phyloP scores from a whole-genome alignment of 2,329 filamentous ascomycete genomes.

The Pseudocercospora pini-densiflorae region DNA sequence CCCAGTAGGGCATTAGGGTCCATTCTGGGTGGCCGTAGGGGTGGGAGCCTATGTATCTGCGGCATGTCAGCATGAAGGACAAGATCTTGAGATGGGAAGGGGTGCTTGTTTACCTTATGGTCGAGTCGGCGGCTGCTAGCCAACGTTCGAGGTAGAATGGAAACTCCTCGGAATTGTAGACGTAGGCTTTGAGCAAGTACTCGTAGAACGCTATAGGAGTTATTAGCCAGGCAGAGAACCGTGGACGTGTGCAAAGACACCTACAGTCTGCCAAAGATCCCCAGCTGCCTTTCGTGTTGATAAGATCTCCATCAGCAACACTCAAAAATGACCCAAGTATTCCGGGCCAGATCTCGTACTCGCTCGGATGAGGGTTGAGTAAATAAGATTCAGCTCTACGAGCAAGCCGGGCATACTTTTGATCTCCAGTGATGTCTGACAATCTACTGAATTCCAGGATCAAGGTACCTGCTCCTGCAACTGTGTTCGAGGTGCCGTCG shows the following conservation, averaged over 20 bases:
- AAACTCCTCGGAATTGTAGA: slow-evolving; percentile 38
- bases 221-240: too few relatives aligned
- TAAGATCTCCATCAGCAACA: slow-evolving; percentile 33
- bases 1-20: slow-evolving; percentile 37
- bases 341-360: slow-evolving; percentile 36
- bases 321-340: slow-evolving; percentile 37
- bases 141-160: slow-evolving; percentile 36
- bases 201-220: slow-evolving; percentile 37
- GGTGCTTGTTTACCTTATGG: too few relatives aligned
- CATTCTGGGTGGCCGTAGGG: slow-evolving; percentile 38
- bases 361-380: slow-evolving; percentile 26
- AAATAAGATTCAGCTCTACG: slow-evolving; percentile 30
- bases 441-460: slow-evolving; percentile 34
- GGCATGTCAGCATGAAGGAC: neutral
- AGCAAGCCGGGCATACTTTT: slow-evolving; percentile 29
- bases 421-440: slow-evolving; percentile 34
- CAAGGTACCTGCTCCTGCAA: slow-evolving; percentile 30
- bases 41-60: slow-evolving; percentile 33
- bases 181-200: slow-evolving; percentile 42
- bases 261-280: slow-evolving; percentile 35
- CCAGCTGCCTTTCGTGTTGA: slow-evolving; percentile 38
- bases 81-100: too few relatives aligned
- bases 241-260: neutral
- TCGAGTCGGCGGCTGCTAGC: slow-evolving; percentile 37
- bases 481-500: slow-evolving; percentile 29